Evolutionary conservation across 805 yeast genomes (phyloP).

Genomic region (Suhomyces sp.): DNA sequence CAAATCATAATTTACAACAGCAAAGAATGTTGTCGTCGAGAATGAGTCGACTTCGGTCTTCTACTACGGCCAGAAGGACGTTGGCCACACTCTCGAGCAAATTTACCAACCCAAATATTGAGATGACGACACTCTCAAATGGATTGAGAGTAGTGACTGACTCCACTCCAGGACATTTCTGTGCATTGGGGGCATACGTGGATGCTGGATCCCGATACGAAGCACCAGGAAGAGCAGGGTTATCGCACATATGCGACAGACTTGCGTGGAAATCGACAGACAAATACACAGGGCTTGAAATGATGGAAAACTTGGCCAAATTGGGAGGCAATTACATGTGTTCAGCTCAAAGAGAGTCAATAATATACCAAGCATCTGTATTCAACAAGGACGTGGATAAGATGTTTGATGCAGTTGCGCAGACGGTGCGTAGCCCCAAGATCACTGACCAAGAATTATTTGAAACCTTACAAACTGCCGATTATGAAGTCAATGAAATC

Average conservation of each 20-base stretch:
- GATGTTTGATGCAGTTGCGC: constrained; percentile 74
- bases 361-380: constrained; percentile 92
- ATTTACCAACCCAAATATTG: constrained; percentile 17
- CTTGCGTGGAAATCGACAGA: constrained; percentile 77
- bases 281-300: constrained; percentile 56
- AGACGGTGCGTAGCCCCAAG: constrained; percentile 73
- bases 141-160: constrained; percentile 85
- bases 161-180: constrained; percentile 84
- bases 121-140: constrained; percentile 53
- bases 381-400: constrained; percentile 80
- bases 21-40: too few species aligned
- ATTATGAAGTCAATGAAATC: constrained; percentile 81
- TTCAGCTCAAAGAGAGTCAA: constrained; percentile 85
- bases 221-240: constrained; percentile 56
- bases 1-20: too few species aligned
- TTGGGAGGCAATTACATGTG: constrained; percentile 95
- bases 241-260: constrained; percentile 81
- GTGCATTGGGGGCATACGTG: constrained; percentile 85
- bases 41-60: too few species aligned
- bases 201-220: constrained; percentile 92
- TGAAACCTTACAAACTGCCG: constrained; percentile 71
- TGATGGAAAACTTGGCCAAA: constrained; percentile 72
- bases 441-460: constrained; percentile 67
- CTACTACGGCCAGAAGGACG: too few species aligned
- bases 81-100: too few species aligned